Evolutionary conservation across 2,329 filamentous ascomycete genomes (phyloP).

Genomic region (Xylariomycetidae sp.): DNA sequence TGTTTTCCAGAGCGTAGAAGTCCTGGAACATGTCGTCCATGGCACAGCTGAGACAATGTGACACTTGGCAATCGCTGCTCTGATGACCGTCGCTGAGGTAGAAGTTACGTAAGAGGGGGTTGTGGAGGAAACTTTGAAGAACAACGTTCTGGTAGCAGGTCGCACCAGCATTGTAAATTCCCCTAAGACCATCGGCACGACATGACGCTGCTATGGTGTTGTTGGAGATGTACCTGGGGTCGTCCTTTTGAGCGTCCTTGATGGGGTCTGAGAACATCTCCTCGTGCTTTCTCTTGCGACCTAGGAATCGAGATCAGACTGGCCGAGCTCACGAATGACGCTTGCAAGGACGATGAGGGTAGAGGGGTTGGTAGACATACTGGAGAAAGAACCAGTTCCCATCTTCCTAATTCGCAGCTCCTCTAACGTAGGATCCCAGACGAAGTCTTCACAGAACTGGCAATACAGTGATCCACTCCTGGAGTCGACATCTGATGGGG

Average conservation of each 20-base stretch:
- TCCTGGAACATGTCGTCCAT: conserved; percentile 72
- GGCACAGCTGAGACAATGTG: conserved; percentile 61
- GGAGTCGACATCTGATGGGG: conserved; percentile 64
- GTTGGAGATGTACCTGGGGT: conserved; percentile 67
- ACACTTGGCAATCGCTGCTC: conserved; percentile 61
- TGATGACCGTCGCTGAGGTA: conserved; percentile 89
- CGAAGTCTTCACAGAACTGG: conserved; percentile 74
- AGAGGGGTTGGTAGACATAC: conserved; percentile 33
- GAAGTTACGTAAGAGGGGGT: conserved; percentile 84
- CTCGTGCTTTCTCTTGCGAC: conserved; percentile 70
- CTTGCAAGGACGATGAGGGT: not conserved
- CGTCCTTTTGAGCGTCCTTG: conserved; percentile 48
- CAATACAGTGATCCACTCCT: conserved; percentile 70
- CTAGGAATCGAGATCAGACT: conserved; percentile 26
- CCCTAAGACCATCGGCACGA: conserved; percentile 78
- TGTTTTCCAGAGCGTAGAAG: conserved; percentile 67
- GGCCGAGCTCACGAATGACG: not conserved
- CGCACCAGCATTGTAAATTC: conserved; percentile 95
- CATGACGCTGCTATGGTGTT: conserved; percentile 80
- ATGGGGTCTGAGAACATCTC: conserved; percentile 59
- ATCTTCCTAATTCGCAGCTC: conserved; percentile 66
- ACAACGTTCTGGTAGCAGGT: conserved; percentile 98
- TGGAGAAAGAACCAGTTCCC: conserved; percentile 58
- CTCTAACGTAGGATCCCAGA: conserved; percentile 77
- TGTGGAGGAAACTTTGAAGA: conserved; percentile 87